A percentile compares a stretch with the other conserved stretches of the same genome.
Evolutionary conservation across 371 early-diverging fungal genomes (phyloP).

Genomic region (Circinella umbellata): DNA sequence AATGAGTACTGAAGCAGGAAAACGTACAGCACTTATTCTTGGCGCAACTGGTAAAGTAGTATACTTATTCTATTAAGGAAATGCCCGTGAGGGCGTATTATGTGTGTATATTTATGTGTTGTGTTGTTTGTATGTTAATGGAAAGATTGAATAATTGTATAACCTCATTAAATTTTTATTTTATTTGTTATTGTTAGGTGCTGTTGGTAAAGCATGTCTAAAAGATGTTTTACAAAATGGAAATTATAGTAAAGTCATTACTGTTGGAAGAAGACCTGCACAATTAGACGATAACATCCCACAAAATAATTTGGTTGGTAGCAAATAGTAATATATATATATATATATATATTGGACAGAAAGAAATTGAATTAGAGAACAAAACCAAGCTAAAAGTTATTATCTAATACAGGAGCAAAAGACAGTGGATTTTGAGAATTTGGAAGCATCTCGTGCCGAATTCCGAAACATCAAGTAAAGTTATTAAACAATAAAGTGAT

Average conservation of each 20-base stretch:
- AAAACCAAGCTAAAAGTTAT: no score
- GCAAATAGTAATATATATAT: not conserved
- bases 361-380: no score
- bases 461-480: conserved; percentile 51
- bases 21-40: conserved; percentile 36
- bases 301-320: conserved; percentile 57
- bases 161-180: not conserved
- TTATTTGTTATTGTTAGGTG: conserved; percentile 43
- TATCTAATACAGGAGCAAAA: conserved; percentile 38
- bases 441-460: conserved; percentile 37
- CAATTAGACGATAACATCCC: conserved; percentile 56
- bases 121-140: no score
- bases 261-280: conserved; percentile 61
- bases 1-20: conserved; percentile 1
- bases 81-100: no score
- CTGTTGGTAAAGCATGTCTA: conserved; percentile 73
- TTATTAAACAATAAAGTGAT: conserved; percentile 3
- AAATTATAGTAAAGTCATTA: conserved; percentile 64
- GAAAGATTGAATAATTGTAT: no score
- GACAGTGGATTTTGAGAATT: conserved; percentile 50
- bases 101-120: not conserved
- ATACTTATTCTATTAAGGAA: no score
- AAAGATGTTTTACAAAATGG: conserved; percentile 63
- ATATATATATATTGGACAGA: not conserved
- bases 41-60: conserved; percentile 42